Conservation (phyloP, 2,329 filamentous ascomycete genomes). For the Blumeria hordei region DNA sequence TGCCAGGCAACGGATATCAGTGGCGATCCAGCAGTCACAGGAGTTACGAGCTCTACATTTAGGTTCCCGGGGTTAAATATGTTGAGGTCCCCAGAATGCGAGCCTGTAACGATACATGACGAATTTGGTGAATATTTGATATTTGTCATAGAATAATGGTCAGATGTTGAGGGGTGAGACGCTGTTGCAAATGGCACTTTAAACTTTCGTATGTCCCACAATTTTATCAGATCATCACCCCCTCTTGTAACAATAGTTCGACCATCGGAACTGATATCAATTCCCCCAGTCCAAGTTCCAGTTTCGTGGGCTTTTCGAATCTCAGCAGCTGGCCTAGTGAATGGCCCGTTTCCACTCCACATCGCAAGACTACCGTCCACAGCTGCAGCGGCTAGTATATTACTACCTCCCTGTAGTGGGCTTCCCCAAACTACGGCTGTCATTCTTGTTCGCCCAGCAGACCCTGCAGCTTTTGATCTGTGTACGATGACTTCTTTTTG, state of each 20-base stretch:
- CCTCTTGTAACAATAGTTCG: conserved; percentile 76
- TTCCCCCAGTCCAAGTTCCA: conserved; percentile 73
- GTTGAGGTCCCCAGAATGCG: conserved; percentile 62
- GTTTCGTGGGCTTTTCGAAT: conserved; percentile 60
- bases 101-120: conserved; percentile 72
- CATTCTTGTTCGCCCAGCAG: conserved; percentile 79
- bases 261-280: conserved; percentile 80
- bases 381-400: conserved; percentile 57
- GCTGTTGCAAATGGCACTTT: conserved; percentile 66
- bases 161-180: conserved; percentile 57
- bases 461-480: conserved; percentile 74
- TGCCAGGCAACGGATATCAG: conserved; percentile 82
- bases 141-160: conserved; percentile 61
- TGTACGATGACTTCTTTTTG: conserved; percentile 91
- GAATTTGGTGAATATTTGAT: conserved; percentile 76
- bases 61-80: conserved; percentile 87
- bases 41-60: conserved; percentile 59
- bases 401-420: conserved; percentile 50
- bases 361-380: conserved; percentile 78
- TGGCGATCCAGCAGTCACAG: conserved; percentile 64
- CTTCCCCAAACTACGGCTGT: conserved; percentile 75
- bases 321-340: conserved; percentile 57
- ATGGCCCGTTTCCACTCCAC: conserved; percentile 78
- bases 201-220: conserved; percentile 95
- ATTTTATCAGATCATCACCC: conserved; percentile 77